Evolutionary conservation across 2,329 filamentous ascomycete species (phyloP), one percentile per base, ranked within the genome.

Genomic region (Nigrograna mackinnonii): DNA sequence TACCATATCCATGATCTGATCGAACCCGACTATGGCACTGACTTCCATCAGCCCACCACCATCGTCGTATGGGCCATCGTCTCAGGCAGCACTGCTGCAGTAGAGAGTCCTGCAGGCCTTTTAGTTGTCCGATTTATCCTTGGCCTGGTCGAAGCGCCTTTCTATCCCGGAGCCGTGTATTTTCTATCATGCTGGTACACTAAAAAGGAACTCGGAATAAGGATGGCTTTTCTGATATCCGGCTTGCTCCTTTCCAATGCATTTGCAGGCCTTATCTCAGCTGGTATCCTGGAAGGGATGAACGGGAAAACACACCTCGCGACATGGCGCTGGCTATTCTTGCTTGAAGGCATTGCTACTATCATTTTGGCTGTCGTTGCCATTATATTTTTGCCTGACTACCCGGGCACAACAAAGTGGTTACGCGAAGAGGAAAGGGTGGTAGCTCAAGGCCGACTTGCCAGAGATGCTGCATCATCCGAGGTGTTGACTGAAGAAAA

Each of bases 111-210:
- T 7, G 31, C 31, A 7, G 31, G 31, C 11, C 31, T 34, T 7
- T 16, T 34, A 7, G 7, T 34, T 9, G 31, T 17, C 9, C 31
- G 31, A 9, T 34, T 34, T 16, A 7, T 34, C 7, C 31, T 34
- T 16, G 31, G 31, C 16, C 11, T 34, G 7, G 31, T 34, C 7
- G 31, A 34, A 17, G 31, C 31, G 31, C 31, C 31, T 34, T 34
- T 34, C 31, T 34, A 34, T 16, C 31, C 31, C 17, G 31, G 31
- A 7, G 31, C 31, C 12, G 26, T 44, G n/a, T 43, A 28, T 26
- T 39, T 75, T 43, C 66, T 78, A 6, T 74, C 70, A 5, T 74
- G 71, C 47, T 78, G 75, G 74, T 79, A 79, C 48, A 79, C 74
- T 3, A 72, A 72, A 34, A 70, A 72, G 20, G 76, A 79, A 47